Conservation (phyloP, 208 protist species). For the Polymyxa betae region DNA sequence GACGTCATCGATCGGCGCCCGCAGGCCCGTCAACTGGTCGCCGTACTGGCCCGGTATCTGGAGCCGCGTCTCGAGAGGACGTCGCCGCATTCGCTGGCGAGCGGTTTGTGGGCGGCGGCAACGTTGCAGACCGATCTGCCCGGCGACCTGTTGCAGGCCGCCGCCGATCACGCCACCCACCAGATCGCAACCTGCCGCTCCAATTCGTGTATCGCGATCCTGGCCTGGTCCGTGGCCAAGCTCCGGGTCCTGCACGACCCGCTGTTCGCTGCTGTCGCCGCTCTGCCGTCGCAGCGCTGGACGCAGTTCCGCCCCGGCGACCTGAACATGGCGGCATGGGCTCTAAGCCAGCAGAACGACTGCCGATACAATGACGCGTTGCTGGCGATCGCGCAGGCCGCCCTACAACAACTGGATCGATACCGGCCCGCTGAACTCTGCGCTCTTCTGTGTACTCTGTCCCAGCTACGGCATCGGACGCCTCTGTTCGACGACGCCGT, state of each 20-base stretch:
- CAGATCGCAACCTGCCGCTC: background rate
- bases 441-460: too few relatives aligned
- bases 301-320: background rate
- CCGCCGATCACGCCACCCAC: background rate
- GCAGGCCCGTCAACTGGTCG: background rate
- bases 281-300: background rate
- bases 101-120: background rate
- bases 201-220: background rate
- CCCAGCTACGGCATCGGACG: too few relatives aligned
- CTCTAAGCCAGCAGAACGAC: too few relatives aligned
- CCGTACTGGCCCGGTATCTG: background rate
- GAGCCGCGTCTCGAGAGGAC: background rate
- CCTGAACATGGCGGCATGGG: background rate
- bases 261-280: background rate
- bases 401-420: too few relatives aligned
- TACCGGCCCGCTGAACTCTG: too few relatives aligned
- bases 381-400: too few relatives aligned
- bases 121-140: background rate
- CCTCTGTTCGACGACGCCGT: too few relatives aligned
- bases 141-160: background rate
- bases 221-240: background rate
- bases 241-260: background rate
- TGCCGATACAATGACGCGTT: too few relatives aligned
- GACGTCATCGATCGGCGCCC: background rate
- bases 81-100: background rate